phyloP scores from a whole-genome alignment of 2,329 filamentous ascomycete species.

The Neospermospora avenae region DNA sequence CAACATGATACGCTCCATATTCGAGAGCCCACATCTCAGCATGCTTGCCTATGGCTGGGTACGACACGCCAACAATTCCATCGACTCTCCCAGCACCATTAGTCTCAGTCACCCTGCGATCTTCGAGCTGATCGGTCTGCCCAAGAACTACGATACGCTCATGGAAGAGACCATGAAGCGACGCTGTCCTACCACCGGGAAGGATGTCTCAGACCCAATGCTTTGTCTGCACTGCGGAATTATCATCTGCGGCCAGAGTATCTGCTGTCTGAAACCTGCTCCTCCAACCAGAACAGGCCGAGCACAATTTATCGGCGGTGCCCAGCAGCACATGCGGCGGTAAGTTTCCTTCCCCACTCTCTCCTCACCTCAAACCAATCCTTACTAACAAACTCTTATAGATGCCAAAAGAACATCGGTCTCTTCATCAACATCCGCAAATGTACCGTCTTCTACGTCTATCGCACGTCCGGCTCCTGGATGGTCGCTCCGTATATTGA shows the following conservation, averaged over 20 bases:
- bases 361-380: background rate
- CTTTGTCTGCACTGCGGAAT: slow-evolving; percentile 94
- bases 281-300: slow-evolving; percentile 33
- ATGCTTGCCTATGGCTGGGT: slow-evolving; percentile 68
- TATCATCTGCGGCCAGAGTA: slow-evolving; percentile 93
- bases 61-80: slow-evolving; percentile 26
- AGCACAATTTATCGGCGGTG: slow-evolving; percentile 64
- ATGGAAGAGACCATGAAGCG: slow-evolving; percentile 87
- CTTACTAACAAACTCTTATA: slow-evolving; percentile 39
- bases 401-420: slow-evolving; percentile 86
- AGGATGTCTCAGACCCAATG: slow-evolving; percentile 85
- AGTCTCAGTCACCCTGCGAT: slow-evolving; percentile 78
- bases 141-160: slow-evolving; percentile 85
- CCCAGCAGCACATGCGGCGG: slow-evolving; percentile 85
- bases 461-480: slow-evolving; percentile 78
- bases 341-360: slow-evolving; percentile 45
- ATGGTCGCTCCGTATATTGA: slow-evolving; percentile 90
- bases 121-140: slow-evolving; percentile 88
- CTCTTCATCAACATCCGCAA: slow-evolving; percentile 96
- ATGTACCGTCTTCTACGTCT: slow-evolving; percentile 85
- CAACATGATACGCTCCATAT: slow-evolving; percentile 58
- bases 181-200: slow-evolving; percentile 83
- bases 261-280: slow-evolving; percentile 74
- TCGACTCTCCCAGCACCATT: slow-evolving; percentile 10
- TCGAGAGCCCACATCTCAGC: slow-evolving; percentile 35